These are phyloP conservation scores for Nicotiana tomentosiformis DNA, from an alignment of 257 asterid species.

Conservation along the genomic window DNA sequence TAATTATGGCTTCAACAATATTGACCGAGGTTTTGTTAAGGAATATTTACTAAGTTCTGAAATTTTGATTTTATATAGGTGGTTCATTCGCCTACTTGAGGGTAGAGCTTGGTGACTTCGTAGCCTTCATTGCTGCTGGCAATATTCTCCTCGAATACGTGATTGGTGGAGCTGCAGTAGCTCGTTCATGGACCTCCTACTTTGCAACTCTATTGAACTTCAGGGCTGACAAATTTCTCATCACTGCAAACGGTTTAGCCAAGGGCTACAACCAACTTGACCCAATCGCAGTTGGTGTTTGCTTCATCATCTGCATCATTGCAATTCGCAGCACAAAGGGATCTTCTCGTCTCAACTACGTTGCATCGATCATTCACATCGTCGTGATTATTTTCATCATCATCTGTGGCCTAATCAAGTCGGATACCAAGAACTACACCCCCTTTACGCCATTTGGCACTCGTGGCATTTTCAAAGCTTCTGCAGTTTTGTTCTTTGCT, in stretches of 20 bases:
- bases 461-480: slow-evolving; percentile 57
- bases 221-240: slow-evolving; percentile 38
- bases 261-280: slow-evolving; percentile 62
- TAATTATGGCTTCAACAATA: background rate
- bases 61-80: slow-evolving; percentile 19
- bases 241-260: slow-evolving; percentile 27
- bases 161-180: slow-evolving; percentile 76
- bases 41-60: background rate
- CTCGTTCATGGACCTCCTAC: slow-evolving; percentile 92
- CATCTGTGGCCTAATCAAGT: slow-evolving; percentile 41
- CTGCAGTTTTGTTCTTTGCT: slow-evolving; percentile 58
- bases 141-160: slow-evolving; percentile 73
- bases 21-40: background rate
- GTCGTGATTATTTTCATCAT: slow-evolving; percentile 49
- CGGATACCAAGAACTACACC: slow-evolving; percentile 36
- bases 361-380: slow-evolving; percentile 50
- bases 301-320: slow-evolving; percentile 25
- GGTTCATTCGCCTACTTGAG: slow-evolving; percentile 86
- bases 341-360: slow-evolving; percentile 54
- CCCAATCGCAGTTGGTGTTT: slow-evolving; percentile 59
- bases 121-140: slow-evolving; percentile 84
- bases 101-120: slow-evolving; percentile 85
- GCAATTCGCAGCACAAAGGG: slow-evolving; percentile 57
- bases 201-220: slow-evolving; percentile 58
- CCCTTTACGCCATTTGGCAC: slow-evolving; percentile 43